Evolutionary conservation across 345 rosid species (phyloP).

Genomic region (Populus pruinosa): DNA sequence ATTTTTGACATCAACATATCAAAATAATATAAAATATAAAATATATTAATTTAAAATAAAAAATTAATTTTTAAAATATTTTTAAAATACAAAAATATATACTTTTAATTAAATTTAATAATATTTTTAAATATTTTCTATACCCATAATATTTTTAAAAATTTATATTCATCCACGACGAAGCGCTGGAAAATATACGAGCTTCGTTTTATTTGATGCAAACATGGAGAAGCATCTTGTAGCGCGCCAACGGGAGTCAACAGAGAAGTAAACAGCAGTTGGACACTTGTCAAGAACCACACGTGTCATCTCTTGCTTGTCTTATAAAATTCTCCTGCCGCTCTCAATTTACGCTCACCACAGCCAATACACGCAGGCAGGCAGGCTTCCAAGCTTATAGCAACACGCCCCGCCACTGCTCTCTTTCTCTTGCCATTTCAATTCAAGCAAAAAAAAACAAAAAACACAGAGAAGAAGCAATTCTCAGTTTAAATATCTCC

Average conservation of each 20-base stretch:
- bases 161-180: fast-evolving
- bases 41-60: too few species aligned
- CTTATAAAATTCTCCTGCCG: constrained; percentile 22
- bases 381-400: too few species aligned
- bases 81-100: too few species aligned
- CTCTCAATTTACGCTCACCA: background rate
- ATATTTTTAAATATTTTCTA: too few species aligned
- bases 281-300: background rate
- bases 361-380: background rate
- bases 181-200: too few species aligned
- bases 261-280: background rate
- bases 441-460: background rate
- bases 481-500: background rate
- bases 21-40: too few species aligned
- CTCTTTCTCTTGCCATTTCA: background rate
- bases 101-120: too few species aligned
- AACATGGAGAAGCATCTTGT: background rate
- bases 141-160: too few species aligned
- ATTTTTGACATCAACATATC: too few species aligned
- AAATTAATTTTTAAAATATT: too few species aligned
- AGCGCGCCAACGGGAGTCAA: background rate
- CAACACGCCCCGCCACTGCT: background rate
- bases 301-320: background rate
- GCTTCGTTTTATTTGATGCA: background rate
- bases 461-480: background rate